Conservation (phyloP, 805 yeast species). For the Metschnikowia rubicola region DNA sequence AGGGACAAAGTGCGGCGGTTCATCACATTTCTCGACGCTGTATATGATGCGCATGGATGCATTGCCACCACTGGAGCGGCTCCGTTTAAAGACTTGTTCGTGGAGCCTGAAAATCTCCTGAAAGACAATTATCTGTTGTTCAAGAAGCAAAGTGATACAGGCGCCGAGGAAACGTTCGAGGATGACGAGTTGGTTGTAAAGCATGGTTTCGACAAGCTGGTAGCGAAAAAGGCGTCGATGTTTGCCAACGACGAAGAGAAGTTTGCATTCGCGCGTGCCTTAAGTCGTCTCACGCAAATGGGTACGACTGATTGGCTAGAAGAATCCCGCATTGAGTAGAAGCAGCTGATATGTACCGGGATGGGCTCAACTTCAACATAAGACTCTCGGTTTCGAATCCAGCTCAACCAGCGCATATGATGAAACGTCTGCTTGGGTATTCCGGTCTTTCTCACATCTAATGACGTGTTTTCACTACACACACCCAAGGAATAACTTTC, state of each 20-base stretch:
- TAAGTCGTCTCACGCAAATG: constrained; percentile 90
- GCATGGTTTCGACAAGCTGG: constrained; percentile 71
- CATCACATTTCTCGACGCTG: constrained; percentile 93
- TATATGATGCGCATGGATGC: constrained; percentile 85
- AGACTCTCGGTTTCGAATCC: too few species aligned
- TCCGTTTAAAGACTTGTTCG: constrained; percentile 79
- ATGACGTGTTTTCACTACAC: too few species aligned
- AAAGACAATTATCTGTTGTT: constrained; percentile 45
- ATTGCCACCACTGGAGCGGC: constrained; percentile 88
- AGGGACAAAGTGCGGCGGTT: constrained; percentile 87
- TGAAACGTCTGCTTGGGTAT: too few species aligned
- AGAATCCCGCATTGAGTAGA: constrained; percentile 1
- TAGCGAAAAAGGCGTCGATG: constrained; percentile 68
- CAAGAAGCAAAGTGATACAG: constrained; percentile 35
- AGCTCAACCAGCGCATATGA: too few species aligned
- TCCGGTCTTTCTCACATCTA: too few species aligned
- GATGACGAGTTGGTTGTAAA: constrained; percentile 64
- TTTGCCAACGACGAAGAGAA: constrained; percentile 92
- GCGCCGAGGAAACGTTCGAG: constrained; percentile 40
- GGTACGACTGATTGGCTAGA: constrained; percentile 91
- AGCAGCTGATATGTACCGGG: too few species aligned
- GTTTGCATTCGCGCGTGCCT: constrained; percentile 94
- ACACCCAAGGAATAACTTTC: too few species aligned
- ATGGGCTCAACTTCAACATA: too few species aligned
- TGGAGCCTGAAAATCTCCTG: constrained; percentile 66